These are phyloP conservation scores for Beta lomatogona DNA, from an alignment of 179 eudicot species.

Conservation along the genomic window DNA sequence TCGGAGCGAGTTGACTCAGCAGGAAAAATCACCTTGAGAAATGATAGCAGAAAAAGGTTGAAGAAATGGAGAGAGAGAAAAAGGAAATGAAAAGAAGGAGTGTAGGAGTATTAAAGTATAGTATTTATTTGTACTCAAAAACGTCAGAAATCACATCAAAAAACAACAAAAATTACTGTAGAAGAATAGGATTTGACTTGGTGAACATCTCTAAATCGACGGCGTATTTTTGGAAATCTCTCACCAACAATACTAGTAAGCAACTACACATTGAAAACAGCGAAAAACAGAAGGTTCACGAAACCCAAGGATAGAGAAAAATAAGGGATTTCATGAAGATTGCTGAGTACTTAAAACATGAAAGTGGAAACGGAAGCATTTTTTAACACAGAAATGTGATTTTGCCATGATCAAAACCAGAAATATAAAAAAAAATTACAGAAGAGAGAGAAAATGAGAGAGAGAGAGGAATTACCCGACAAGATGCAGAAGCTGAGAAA, in stretches of 20 bases:
- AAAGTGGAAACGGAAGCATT: slow-evolving; percentile 4
- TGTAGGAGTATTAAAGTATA: not conserved
- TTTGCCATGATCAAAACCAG: slow-evolving; percentile 4
- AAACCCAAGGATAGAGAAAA: slow-evolving; percentile 10
- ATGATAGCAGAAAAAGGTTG: not conserved
- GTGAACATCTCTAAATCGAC: slow-evolving; percentile 16
- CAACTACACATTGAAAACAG: slow-evolving; percentile 3
- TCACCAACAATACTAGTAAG: not conserved
- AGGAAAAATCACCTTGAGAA: not conserved
- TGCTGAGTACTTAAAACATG: not conserved
- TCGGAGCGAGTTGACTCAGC: not conserved
- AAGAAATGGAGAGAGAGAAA: not conserved
- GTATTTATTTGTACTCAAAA: not conserved
- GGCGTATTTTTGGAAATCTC: slow-evolving; percentile 21
- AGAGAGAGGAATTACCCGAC: slow-evolving; percentile 5
- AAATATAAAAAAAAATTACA: not conserved
- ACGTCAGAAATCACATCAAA: slow-evolving; percentile 20
- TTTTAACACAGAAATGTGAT: not conserved
- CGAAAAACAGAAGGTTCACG: slow-evolving; percentile 11
- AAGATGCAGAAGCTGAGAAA: slow-evolving; percentile 1
- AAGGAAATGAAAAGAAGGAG: not conserved
- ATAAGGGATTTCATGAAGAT: not conserved
- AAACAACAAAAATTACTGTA: slow-evolving; percentile 4
- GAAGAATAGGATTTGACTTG: slow-evolving; percentile 22
- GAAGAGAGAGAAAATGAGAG: not conserved